phyloP scores from a whole-genome alignment of 257 asterid species.

The Ajuga chamaepitys region DNA sequence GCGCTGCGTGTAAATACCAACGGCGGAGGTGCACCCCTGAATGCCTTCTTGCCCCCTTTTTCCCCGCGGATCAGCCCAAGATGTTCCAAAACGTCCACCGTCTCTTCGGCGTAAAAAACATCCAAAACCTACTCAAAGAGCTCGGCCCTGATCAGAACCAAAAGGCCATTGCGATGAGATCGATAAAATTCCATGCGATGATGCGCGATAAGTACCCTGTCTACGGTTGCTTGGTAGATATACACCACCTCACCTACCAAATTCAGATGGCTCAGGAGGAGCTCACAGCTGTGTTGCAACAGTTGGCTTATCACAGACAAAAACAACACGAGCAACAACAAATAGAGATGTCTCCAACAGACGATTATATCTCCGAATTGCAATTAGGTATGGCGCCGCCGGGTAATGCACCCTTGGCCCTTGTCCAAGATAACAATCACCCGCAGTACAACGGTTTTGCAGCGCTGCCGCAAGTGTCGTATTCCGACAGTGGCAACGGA shows the following conservation, averaged over 20 bases:
- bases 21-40: slow-evolving; percentile 65
- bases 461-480: slow-evolving; percentile 21
- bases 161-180: slow-evolving; percentile 56
- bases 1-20: slow-evolving; percentile 90
- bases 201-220: slow-evolving; percentile 68
- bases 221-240: slow-evolving; percentile 51
- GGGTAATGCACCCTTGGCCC: slow-evolving; percentile 13
- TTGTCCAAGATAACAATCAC: slow-evolving; percentile 27
- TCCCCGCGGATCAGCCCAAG: slow-evolving; percentile 78
- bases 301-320: slow-evolving; percentile 43
- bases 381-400: slow-evolving; percentile 49
- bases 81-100: slow-evolving; percentile 71
- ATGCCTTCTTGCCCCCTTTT: slow-evolving; percentile 78
- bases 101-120: slow-evolving; percentile 75
- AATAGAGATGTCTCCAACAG: slow-evolving; percentile 21
- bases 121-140: slow-evolving; percentile 47
- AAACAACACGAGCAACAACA: slow-evolving; percentile 22
- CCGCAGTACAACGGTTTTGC: slow-evolving; percentile 24
- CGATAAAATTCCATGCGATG: slow-evolving; percentile 62
- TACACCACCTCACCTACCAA: slow-evolving; percentile 38
- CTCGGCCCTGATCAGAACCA: slow-evolving; percentile 53
- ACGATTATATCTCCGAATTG: slow-evolving; percentile 47
- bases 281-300: slow-evolving; percentile 56
- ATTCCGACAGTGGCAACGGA: slow-evolving; percentile 22
- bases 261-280: slow-evolving; percentile 56